Conservation (phyloP, 176 grass and related monocot species). For the Aechmea fasciata region DNA sequence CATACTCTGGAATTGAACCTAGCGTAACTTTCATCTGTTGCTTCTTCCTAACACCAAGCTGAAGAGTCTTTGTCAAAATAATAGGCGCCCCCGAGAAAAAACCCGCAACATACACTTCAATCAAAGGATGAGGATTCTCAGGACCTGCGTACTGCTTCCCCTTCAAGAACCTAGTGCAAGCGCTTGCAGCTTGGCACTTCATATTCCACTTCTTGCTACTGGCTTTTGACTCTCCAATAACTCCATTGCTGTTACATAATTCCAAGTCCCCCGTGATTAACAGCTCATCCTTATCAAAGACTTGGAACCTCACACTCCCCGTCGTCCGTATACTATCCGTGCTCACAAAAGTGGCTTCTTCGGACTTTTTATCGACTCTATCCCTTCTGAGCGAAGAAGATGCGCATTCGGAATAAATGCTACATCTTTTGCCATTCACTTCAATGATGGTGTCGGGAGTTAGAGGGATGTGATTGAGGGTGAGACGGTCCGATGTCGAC, state of each 20-base stretch:
- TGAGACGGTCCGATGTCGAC: slow-evolving; percentile 54
- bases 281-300: slow-evolving; percentile 66
- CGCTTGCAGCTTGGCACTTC: slow-evolving; percentile 45
- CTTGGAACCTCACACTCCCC: slow-evolving; percentile 82
- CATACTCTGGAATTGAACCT: slow-evolving; percentile 72
- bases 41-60: slow-evolving; percentile 66
- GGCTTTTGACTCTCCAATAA: slow-evolving; percentile 34
- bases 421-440: slow-evolving; percentile 76
- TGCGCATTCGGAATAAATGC: slow-evolving; percentile 64
- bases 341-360: slow-evolving; percentile 89
- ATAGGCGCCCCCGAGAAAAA: slow-evolving; percentile 73
- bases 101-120: slow-evolving; percentile 82
- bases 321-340: slow-evolving; percentile 87
- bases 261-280: slow-evolving; percentile 69
- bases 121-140: slow-evolving; percentile 41
- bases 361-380: slow-evolving; percentile 62
- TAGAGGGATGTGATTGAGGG: slow-evolving; percentile 64
- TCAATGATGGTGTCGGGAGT: slow-evolving; percentile 81
- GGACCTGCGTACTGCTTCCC: slow-evolving; percentile 32
- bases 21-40: slow-evolving; percentile 53
- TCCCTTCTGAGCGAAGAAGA: slow-evolving; percentile 73
- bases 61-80: slow-evolving; percentile 72
- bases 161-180: slow-evolving; percentile 47
- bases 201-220: slow-evolving; percentile 72
- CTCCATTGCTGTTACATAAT: slow-evolving; percentile 46